phyloP scores from a whole-genome alignment of 176 grass and related monocot species.

The Oryza australiensis region DNA sequence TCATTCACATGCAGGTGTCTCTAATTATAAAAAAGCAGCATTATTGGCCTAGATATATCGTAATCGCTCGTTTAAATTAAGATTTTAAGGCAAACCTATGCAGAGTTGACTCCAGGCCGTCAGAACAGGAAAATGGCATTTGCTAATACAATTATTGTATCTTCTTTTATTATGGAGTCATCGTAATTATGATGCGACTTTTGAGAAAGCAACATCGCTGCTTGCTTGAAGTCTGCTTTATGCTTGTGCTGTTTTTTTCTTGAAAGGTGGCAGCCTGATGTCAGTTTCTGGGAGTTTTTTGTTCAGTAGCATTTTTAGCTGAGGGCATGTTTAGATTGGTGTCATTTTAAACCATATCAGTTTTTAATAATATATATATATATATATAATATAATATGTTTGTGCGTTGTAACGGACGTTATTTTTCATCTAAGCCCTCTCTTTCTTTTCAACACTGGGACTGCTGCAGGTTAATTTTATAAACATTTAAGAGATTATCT shows the following conservation, averaged over 20 bases:
- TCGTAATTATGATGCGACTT: not conserved
- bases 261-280: not conserved
- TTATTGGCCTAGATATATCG: not conserved
- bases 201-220: not conserved
- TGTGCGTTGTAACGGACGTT: too few species aligned
- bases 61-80: not conserved
- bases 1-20: not conserved
- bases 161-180: not conserved
- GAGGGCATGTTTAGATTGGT: too few species aligned
- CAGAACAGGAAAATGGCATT: not conserved
- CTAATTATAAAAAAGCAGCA: not conserved
- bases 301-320: not conserved
- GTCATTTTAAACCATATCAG: too few species aligned
- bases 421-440: too few species aligned
- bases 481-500: too few species aligned
- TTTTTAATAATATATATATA: too few species aligned
- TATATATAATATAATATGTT: too few species aligned
- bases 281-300: not conserved
- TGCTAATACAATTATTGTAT: constrained; percentile 36
- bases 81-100: not conserved
- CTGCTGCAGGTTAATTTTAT: too few species aligned
- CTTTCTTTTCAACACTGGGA: too few species aligned
- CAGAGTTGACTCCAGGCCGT: not conserved
- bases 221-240: not conserved
- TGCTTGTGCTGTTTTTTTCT: not conserved